phyloP scores from a whole-genome alignment of 2,329 filamentous ascomycete genomes.

The Fusarium sp. region DNA sequence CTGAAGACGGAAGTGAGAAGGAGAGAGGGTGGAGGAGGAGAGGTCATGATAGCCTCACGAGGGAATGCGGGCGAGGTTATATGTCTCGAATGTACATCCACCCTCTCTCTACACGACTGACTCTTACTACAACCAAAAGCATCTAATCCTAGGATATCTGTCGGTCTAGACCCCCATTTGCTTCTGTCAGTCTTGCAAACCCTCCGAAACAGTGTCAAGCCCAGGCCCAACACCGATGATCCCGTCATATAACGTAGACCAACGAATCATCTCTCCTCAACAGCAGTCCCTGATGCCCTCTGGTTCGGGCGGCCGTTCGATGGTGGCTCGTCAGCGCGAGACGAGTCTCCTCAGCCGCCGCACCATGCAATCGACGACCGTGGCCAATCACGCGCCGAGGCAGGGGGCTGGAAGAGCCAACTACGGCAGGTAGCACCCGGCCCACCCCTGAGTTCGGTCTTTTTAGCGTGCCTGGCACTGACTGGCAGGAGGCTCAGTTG shows the following conservation, averaged over 20 bases:
- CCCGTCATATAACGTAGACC: background rate
- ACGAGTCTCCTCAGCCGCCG: slow-evolving; percentile 6
- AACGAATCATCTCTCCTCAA: background rate
- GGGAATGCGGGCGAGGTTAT: slow-evolving; percentile 46
- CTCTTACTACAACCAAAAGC: background rate
- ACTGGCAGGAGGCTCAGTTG: slow-evolving; percentile 2
- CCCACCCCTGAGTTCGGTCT: slow-evolving; percentile 3
- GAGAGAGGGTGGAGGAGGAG: slow-evolving; percentile 1
- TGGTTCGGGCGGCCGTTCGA: slow-evolving; percentile 11
- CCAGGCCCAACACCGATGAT: background rate
- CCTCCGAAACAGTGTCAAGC: slow-evolving; percentile 28
- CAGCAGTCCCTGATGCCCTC: slow-evolving; percentile 23
- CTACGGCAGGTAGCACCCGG: background rate
- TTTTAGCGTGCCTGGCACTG: slow-evolving; percentile 27
- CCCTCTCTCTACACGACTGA: background rate
- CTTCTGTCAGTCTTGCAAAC: slow-evolving; percentile 27
- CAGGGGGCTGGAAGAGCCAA: slow-evolving; percentile 7
- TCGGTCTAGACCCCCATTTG: background rate
- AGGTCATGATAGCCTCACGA: slow-evolving; percentile 30
- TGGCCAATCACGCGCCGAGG: slow-evolving; percentile 19
- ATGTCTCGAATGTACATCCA: slow-evolving; percentile 31
- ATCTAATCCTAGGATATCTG: background rate
- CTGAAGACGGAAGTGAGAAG: slow-evolving; percentile 30
- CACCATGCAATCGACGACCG: slow-evolving; percentile 1
- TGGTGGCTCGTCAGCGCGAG: slow-evolving; percentile 15